A percentile compares a stretch with the other conserved stretches of the same genome.
These are phyloP conservation scores for Xylariaceae sp. DNA, from an alignment of 2,329 filamentous ascomycete genomes.

Conservation along the genomic window DNA sequence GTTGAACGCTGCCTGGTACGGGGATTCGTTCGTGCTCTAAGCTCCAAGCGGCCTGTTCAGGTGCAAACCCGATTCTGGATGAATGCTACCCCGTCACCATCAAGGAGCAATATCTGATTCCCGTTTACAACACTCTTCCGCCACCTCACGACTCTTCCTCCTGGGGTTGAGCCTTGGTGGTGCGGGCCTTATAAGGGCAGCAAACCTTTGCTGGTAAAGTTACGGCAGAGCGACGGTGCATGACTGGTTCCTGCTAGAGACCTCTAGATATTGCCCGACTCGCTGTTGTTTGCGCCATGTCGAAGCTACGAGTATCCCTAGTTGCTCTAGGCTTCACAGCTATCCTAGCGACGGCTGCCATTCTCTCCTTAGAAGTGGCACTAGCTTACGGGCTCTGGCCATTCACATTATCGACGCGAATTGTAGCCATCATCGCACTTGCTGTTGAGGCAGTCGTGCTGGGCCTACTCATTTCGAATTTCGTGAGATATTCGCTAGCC, in stretches of 20 bases:
- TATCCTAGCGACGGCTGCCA: slow-evolving; percentile 34
- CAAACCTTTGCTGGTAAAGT: too few relatives aligned
- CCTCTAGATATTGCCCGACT: too few relatives aligned
- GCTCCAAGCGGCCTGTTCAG: neutral
- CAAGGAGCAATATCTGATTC: neutral
- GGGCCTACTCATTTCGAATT: slow-evolving; percentile 31
- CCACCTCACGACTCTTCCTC: too few relatives aligned
- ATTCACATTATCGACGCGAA: slow-evolving; percentile 28
- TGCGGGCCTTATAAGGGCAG: too few relatives aligned
- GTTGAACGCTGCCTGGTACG: slow-evolving; percentile 8
- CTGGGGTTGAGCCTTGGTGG: too few relatives aligned
- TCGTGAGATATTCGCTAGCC: slow-evolving; percentile 27
- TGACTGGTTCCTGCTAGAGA: too few relatives aligned
- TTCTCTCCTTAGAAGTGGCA: slow-evolving; percentile 37
- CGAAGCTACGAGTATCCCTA: slow-evolving; percentile 31
- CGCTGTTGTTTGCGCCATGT: slow-evolving; percentile 30
- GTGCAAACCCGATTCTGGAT: neutral
- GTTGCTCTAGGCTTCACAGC: slow-evolving; percentile 34
- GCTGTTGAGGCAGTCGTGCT: slow-evolving; percentile 35
- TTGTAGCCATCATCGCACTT: slow-evolving; percentile 35
- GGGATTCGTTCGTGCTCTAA: slow-evolving; percentile 3
- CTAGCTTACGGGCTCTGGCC: slow-evolving; percentile 32
- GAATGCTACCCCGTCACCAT: slow-evolving; percentile 1
- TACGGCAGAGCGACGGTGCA: too few relatives aligned
- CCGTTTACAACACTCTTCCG: neutral